A percentile compares a stretch with the other conserved stretches of the same genome.
phyloP scores from a whole-genome alignment of 768 basidiomycete species.

The Boletus edulis region DNA sequence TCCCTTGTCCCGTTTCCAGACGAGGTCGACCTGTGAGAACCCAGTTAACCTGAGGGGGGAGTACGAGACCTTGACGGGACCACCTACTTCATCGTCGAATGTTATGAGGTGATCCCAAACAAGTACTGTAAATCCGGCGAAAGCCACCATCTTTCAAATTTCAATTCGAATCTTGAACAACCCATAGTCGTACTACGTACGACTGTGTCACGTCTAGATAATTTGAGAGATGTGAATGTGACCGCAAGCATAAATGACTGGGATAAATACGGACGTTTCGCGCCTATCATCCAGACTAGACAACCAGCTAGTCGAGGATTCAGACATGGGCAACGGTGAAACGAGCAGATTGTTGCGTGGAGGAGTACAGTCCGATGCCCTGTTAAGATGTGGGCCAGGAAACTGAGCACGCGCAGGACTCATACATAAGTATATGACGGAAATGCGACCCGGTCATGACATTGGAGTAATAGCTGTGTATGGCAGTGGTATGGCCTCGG shows the following conservation, averaged over 20 bases:
- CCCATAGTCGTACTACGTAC: constrained; percentile 1
- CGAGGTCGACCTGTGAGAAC: constrained; percentile 30
- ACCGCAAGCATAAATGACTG: not conserved
- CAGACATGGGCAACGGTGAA: constrained; percentile 3
- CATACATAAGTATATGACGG: too few species aligned
- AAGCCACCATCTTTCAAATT: constrained; percentile 45
- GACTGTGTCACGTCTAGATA: constrained; percentile 4
- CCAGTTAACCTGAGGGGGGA: not conserved
- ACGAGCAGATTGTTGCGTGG: not conserved
- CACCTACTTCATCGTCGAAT: constrained; percentile 36
- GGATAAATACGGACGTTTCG: not conserved
- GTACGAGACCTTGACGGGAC: not conserved
- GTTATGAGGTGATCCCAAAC: constrained; percentile 47
- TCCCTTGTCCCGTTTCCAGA: constrained; percentile 38
- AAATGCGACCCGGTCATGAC: too few species aligned
- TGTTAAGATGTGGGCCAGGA: not conserved
- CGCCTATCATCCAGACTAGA: not conserved
- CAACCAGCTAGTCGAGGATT: not conserved
- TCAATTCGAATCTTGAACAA: not conserved
- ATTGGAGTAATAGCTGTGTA: not conserved
- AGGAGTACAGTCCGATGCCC: not conserved
- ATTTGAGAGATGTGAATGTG: not conserved
- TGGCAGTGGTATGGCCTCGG: too few species aligned
- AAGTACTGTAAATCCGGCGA: constrained; percentile 49
- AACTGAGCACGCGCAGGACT: too few species aligned